These are phyloP conservation scores for Salvia miltiorrhiza DNA, from an alignment of 257 asterid genomes.

Conservation along the genomic window DNA sequence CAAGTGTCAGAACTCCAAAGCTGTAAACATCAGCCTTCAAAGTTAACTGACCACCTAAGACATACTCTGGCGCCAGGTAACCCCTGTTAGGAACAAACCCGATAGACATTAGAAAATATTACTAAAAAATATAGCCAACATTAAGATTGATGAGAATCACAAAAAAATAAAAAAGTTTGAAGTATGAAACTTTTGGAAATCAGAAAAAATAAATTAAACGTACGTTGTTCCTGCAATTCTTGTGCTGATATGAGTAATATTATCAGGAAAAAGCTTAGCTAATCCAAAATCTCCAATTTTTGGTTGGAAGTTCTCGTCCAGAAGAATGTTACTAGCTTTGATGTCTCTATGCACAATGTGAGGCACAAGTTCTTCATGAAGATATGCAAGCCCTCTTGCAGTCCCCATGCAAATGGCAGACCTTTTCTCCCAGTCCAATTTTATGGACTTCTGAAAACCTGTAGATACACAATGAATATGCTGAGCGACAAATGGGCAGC, in stretches of 20 bases:
- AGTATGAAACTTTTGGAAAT: slow-evolving; percentile 1
- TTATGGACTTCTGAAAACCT: slow-evolving; percentile 48
- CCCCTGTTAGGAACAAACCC: slow-evolving; percentile 60
- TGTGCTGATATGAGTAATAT: slow-evolving; percentile 92
- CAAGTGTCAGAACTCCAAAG: slow-evolving; percentile 81
- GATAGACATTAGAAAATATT: slow-evolving; percentile 10
- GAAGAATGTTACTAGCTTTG: slow-evolving; percentile 89
- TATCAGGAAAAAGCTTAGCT: slow-evolving; percentile 90
- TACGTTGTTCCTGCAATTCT: slow-evolving; percentile 91
- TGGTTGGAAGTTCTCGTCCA: slow-evolving; percentile 62
- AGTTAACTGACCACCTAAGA: slow-evolving; percentile 85
- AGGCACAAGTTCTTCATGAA: slow-evolving; percentile 82
- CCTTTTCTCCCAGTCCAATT: slow-evolving; percentile 68
- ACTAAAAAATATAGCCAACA: background rate
- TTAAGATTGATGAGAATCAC: background rate
- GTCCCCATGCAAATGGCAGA: slow-evolving; percentile 73
- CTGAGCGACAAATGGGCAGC: slow-evolving; percentile 13
- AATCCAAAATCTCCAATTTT: slow-evolving; percentile 96
- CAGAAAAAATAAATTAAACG: slow-evolving; percentile 29
- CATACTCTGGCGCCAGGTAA: slow-evolving; percentile 97
- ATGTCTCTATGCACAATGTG: slow-evolving; percentile 87
- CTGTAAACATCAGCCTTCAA: slow-evolving; percentile 89
- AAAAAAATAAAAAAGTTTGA: slow-evolving; percentile 12
- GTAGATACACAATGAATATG: slow-evolving; percentile 20
- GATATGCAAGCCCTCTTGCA: slow-evolving; percentile 81